phyloP scores from a whole-genome alignment of 2,329 filamentous ascomycete species.

The Monascus ruber region DNA sequence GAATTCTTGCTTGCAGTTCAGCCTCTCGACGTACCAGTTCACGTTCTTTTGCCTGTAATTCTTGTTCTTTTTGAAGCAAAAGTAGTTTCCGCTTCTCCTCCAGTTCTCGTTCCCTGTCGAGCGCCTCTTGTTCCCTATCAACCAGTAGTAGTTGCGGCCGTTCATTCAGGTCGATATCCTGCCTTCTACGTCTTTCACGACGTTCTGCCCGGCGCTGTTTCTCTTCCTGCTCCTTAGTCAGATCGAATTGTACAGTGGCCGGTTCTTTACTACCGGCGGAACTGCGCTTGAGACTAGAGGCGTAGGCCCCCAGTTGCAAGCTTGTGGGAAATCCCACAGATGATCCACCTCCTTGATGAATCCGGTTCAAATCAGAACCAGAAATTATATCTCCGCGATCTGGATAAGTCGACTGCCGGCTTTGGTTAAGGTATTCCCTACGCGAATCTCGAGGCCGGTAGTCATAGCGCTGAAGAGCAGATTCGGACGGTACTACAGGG shows the following conservation, averaged over 20 bases:
- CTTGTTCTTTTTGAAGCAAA: too few species aligned
- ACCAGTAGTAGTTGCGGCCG: conserved; percentile 13
- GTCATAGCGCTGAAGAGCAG: conserved; percentile 3
- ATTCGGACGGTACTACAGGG: conserved; percentile 28
- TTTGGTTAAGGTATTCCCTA: conserved; percentile 6
- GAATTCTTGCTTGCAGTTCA: too few species aligned
- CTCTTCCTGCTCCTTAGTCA: conserved; percentile 45
- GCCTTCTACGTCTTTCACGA: conserved; percentile 13
- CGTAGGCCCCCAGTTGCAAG: conserved; percentile 9
- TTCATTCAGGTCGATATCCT: conserved; percentile 7
- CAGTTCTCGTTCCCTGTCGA: conserved; percentile 11
- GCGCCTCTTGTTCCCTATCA: conserved; percentile 12
- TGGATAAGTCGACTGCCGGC: conserved; percentile 1
- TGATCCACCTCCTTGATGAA: conserved; percentile 34
- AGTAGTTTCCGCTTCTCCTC: conserved; percentile 5
- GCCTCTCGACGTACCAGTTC: too few species aligned
- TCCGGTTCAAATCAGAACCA: not conserved
- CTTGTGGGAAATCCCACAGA: conserved; percentile 32
- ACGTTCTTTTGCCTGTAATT: too few species aligned
- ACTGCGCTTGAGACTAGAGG: conserved; percentile 19
- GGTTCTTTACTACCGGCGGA: conserved; percentile 22
- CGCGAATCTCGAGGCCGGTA: conserved; percentile 5
- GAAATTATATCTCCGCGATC: conserved; percentile 4
- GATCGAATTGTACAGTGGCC: conserved; percentile 44
- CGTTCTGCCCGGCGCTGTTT: conserved; percentile 31